phyloP scores from a whole-genome alignment of 345 rosid genomes.

The Passiflora organensis region DNA sequence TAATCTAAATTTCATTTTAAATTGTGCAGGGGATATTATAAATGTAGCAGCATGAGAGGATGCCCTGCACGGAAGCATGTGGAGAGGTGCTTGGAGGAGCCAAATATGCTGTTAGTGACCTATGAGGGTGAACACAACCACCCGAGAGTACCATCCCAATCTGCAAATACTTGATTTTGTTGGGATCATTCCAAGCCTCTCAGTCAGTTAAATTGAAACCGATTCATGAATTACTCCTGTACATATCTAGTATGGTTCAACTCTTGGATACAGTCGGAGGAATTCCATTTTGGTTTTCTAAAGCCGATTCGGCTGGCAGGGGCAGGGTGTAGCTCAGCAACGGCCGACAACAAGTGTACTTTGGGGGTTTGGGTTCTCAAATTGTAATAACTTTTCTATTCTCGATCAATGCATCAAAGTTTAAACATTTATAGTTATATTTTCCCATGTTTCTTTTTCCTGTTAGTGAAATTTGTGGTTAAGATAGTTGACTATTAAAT shows the following conservation, averaged over 20 bases:
- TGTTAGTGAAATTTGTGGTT: neutral
- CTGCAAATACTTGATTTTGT: constrained; percentile 44
- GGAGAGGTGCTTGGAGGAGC: constrained; percentile 89
- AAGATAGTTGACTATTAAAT: no score
- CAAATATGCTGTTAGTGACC: constrained; percentile 85
- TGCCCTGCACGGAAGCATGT: constrained; percentile 99
- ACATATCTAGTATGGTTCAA: constrained; percentile 48
- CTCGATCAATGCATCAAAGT: constrained; percentile 15
- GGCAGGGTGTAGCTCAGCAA: constrained; percentile 11
- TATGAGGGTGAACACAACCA: constrained; percentile 98
- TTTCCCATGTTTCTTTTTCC: no score
- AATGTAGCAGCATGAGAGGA: constrained; percentile 97
- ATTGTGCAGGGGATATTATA: constrained; percentile 83
- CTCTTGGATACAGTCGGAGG: constrained; percentile 31
- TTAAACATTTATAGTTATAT: constrained; percentile 5
- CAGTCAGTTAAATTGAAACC: no score
- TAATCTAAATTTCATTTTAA: neutral
- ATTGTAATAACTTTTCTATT: constrained; percentile 34
- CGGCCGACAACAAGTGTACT: constrained; percentile 16
- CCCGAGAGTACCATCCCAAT: constrained; percentile 55
- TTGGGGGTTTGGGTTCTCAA: constrained; percentile 26
- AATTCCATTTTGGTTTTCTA: neutral
- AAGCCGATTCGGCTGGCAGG: constrained; percentile 9
- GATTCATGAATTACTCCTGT: constrained; percentile 46
- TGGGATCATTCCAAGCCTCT: constrained; percentile 16